phyloP scores from a whole-genome alignment of 768 basidiomycete genomes.

The Rhodosporidiobolus sp. region DNA sequence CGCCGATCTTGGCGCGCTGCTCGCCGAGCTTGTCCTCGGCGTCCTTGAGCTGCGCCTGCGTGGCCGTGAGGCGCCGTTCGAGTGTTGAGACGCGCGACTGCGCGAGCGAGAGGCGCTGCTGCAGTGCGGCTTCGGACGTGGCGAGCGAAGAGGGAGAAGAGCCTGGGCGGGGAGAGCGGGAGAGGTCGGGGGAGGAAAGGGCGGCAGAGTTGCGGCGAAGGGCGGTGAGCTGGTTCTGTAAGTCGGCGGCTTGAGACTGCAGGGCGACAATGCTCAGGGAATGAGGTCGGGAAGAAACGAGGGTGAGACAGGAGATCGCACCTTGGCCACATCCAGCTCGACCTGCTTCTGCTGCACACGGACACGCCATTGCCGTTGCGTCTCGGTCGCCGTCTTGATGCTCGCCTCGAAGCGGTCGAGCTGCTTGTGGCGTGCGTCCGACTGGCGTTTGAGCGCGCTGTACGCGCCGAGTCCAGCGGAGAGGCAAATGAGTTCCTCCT shows the following conservation, averaged over 20 bases:
- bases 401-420: constrained; percentile 87
- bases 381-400: constrained; percentile 74
- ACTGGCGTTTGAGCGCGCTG: constrained; percentile 72
- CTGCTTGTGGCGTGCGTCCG: constrained; percentile 84
- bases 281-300: no score
- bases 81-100: constrained; percentile 73
- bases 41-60: constrained; percentile 75
- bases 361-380: constrained; percentile 76
- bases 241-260: constrained; percentile 70
- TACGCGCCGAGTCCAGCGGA: not conserved
- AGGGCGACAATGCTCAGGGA: no score
- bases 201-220: constrained; percentile 58
- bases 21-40: constrained; percentile 79
- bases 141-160: not conserved
- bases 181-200: constrained; percentile 9
- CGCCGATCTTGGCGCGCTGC: constrained; percentile 67
- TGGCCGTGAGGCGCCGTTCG: constrained; percentile 79
- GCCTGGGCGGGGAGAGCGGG: constrained; percentile 17
- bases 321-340: constrained; percentile 85
- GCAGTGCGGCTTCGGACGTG: constrained; percentile 45
- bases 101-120: constrained; percentile 66
- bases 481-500: not conserved
- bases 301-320: no score
- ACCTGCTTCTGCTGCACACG: constrained; percentile 78
- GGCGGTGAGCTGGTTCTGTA: constrained; percentile 65